phyloP scores from a whole-genome alignment of 129 eudicot genomes.

The Artemisia tridentata region DNA sequence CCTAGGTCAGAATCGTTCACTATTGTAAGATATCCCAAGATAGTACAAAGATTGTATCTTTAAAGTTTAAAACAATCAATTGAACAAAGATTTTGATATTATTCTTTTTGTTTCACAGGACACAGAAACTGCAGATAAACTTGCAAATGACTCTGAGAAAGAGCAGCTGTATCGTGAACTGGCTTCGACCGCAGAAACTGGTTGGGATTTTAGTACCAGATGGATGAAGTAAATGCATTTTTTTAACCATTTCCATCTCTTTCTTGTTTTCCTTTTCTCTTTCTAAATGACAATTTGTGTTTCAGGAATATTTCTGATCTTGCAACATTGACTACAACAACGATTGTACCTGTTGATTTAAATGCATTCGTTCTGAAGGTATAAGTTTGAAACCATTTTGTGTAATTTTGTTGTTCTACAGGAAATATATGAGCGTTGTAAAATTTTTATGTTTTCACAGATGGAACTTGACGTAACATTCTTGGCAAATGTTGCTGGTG shows the following conservation, averaged over 20 bases:
- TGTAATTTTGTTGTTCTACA: conserved; percentile 1
- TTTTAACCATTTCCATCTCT: not conserved
- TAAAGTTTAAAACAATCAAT: not conserved
- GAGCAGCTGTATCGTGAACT: conserved; percentile 62
- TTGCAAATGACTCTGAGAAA: conserved; percentile 49
- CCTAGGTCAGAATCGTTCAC: conserved; percentile 94
- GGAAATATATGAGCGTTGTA: not conserved
- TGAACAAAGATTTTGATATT: not conserved
- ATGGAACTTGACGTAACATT: conserved; percentile 90
- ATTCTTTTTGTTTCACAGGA: conserved; percentile 45
- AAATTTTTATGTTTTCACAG: conserved; percentile 30
- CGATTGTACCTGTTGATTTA: conserved; percentile 83
- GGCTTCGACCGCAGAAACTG: conserved; percentile 92
- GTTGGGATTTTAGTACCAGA: conserved; percentile 96
- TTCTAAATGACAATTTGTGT: not conserved
- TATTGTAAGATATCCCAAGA: conserved; percentile 46
- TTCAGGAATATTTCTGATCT: conserved; percentile 78
- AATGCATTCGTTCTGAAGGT: conserved; percentile 81
- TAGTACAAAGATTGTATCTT: not conserved
- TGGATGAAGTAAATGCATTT: conserved; percentile 76
- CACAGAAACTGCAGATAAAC: conserved; percentile 53
- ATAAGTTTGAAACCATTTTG: conserved; percentile 4
- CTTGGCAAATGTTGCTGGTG: conserved; percentile 64
- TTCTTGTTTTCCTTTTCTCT: not conserved
- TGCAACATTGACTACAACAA: conserved; percentile 68